phyloP scores from a whole-genome alignment of 1,284 basidiomycete species.

The Apiotrichum brassicae region DNA sequence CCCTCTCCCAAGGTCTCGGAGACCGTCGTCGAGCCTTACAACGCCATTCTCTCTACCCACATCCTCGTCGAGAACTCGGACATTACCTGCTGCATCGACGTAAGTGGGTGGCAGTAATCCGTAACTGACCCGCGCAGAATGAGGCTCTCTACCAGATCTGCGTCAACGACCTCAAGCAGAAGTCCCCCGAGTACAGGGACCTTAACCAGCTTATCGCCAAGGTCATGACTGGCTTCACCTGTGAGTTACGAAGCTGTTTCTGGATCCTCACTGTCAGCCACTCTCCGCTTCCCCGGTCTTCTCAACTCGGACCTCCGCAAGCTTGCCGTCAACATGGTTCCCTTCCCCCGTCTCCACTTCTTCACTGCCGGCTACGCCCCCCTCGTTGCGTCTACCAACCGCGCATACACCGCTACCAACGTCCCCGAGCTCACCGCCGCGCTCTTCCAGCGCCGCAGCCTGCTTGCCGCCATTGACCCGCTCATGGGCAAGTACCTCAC shows the following conservation, averaged over 20 bases:
- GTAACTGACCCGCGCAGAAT: constrained; percentile 58
- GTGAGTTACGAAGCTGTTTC: too few relatives aligned
- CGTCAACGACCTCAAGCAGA: constrained; percentile 91
- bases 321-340: constrained; percentile 98
- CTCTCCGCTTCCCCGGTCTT: constrained; percentile 81
- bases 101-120: constrained; percentile 12
- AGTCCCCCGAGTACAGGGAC: constrained; percentile 89
- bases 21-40: constrained; percentile 60
- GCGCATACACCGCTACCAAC: constrained; percentile 52
- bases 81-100: constrained; percentile 65
- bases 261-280: constrained; percentile 15
- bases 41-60: constrained; percentile 57
- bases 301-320: constrained; percentile 97
- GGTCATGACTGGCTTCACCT: constrained; percentile 80
- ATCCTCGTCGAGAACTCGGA: constrained; percentile 60
- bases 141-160: constrained; percentile 98
- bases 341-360: constrained; percentile 98
- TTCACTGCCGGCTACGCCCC: constrained; percentile 98
- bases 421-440: constrained; percentile 38
- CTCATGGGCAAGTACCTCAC: constrained; percentile 44
- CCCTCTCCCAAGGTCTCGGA: constrained; percentile 58
- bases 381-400: constrained; percentile 59
- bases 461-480: constrained; percentile 39
- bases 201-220: constrained; percentile 95
- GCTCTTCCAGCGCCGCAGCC: constrained; percentile 31